Percentiles rank a stretch among this genome's conserved stretches.
phyloP scores from a whole-genome alignment of 305 asterid species.

The Stenogyne calaminthoides region DNA sequence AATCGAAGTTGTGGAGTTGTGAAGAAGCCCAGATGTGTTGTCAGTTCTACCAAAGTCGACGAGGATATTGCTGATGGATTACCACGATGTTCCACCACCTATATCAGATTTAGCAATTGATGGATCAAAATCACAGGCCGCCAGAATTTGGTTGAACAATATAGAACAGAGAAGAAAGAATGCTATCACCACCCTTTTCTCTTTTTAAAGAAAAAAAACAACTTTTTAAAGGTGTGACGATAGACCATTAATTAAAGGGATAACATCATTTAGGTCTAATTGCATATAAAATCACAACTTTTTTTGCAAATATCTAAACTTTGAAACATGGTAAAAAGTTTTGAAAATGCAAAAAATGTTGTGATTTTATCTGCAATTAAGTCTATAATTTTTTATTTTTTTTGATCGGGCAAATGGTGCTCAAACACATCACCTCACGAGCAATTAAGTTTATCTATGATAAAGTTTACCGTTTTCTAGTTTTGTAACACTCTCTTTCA shows the following conservation, averaged over 20 bases:
- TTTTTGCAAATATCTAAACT: too few relatives aligned
- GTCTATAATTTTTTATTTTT: too few relatives aligned
- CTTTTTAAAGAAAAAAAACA: not conserved
- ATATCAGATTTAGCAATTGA: not conserved
- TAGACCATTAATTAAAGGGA: not conserved
- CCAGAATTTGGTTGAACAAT: not conserved
- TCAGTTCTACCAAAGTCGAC: slow-evolving; percentile 81
- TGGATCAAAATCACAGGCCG: not conserved
- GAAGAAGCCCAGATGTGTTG: slow-evolving; percentile 91
- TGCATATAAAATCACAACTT: too few relatives aligned
- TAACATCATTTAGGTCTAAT: not conserved
- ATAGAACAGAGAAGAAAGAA: not conserved
- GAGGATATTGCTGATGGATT: slow-evolving; percentile 73
- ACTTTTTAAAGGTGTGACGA: not conserved
- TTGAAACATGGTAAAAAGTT: too few relatives aligned
- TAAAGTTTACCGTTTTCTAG: too few relatives aligned
- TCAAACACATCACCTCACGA: too few relatives aligned
- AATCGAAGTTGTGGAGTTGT: slow-evolving; percentile 89
- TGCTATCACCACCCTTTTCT: not conserved
- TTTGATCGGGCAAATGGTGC: too few relatives aligned
- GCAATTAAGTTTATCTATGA: too few relatives aligned
- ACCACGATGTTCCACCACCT: slow-evolving; percentile 65
- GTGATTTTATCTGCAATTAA: too few relatives aligned
- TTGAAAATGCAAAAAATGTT: too few relatives aligned
- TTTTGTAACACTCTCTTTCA: too few relatives aligned